These are phyloP conservation scores for Penicillium digitatum DNA, from an alignment of 2,329 filamentous ascomycete species.

Conservation along the genomic window DNA sequence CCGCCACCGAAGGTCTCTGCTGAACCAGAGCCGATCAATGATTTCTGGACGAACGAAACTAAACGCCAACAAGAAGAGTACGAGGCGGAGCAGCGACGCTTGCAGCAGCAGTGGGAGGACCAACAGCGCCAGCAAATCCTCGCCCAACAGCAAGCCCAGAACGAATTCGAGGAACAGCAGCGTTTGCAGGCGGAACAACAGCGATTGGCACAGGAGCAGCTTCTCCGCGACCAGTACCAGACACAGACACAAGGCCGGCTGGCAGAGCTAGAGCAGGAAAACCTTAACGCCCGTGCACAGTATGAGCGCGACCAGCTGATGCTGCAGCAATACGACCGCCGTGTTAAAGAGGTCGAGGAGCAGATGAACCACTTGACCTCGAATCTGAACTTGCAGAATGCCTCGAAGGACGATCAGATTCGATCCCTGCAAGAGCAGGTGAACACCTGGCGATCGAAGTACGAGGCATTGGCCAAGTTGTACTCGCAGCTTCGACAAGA, in stretches of 20 bases:
- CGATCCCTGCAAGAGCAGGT: constrained; percentile 90
- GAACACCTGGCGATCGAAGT: constrained; percentile 96
- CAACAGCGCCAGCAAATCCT: constrained; percentile 77
- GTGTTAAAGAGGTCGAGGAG: constrained; percentile 86
- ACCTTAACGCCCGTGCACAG: constrained; percentile 87
- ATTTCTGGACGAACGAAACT: constrained; percentile 96
- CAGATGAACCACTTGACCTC: constrained; percentile 78
- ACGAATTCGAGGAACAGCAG: constrained; percentile 96
- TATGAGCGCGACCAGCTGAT: constrained; percentile 97
- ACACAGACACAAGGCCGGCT: constrained; percentile 95
- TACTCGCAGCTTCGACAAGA: constrained; percentile 95
- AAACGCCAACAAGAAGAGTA: constrained; percentile 90
- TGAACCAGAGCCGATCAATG: constrained; percentile 90
- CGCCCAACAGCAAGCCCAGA: constrained; percentile 77
- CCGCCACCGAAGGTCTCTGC: constrained; percentile 63
- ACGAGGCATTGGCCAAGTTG: constrained; percentile 91
- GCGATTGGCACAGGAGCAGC: constrained; percentile 81
- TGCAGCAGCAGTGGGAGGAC: constrained; percentile 82
- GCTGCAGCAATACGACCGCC: constrained; percentile 92
- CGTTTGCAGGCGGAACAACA: constrained; percentile 83
- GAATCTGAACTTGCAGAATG: constrained; percentile 78
- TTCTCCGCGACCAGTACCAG: constrained; percentile 81
- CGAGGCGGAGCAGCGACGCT: constrained; percentile 83
- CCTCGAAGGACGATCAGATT: constrained; percentile 92
- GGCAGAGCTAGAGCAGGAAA: constrained; percentile 91